Percentiles rank a stretch among this genome's conserved stretches.
Evolutionary conservation across 192 early-diverging fungal species (phyloP).

Genomic region (Podila minutissima): DNA sequence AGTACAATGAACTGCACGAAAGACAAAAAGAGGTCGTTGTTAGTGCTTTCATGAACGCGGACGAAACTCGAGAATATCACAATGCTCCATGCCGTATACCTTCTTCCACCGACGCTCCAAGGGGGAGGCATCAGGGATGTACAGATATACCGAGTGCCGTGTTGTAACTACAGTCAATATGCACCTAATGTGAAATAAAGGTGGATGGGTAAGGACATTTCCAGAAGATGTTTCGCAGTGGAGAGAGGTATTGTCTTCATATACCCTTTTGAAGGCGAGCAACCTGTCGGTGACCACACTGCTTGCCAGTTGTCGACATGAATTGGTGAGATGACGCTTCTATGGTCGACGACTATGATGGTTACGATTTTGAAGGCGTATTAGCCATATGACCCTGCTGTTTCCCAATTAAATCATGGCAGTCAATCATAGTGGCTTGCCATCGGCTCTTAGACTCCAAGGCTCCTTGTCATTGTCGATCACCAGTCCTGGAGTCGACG

Average conservation of each 20-base stretch:
- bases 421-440: too few relatives aligned
- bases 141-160: not conserved
- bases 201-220: not conserved
- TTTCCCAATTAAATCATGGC: not conserved
- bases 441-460: not conserved
- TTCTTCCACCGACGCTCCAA: not conserved
- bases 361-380: too few relatives aligned
- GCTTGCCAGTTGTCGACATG: constrained; percentile 14
- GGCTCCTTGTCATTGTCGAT: not conserved
- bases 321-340: constrained; percentile 13
- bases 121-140: not conserved
- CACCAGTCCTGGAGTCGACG: not conserved
- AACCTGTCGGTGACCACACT: constrained; percentile 44
- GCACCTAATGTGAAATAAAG: not conserved
- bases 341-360: constrained; percentile 14
- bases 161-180: not conserved
- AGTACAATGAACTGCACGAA: constrained; percentile 8
- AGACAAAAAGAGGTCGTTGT: not conserved
- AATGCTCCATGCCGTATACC: not conserved
- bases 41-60: not conserved
- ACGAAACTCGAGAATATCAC: not conserved
- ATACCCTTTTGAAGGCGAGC: constrained; percentile 27
- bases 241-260: not conserved
- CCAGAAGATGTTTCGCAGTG: not conserved
- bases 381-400: not conserved